phyloP scores from a whole-genome alignment of 345 rosid species.

The Gossypium thurberi region DNA sequence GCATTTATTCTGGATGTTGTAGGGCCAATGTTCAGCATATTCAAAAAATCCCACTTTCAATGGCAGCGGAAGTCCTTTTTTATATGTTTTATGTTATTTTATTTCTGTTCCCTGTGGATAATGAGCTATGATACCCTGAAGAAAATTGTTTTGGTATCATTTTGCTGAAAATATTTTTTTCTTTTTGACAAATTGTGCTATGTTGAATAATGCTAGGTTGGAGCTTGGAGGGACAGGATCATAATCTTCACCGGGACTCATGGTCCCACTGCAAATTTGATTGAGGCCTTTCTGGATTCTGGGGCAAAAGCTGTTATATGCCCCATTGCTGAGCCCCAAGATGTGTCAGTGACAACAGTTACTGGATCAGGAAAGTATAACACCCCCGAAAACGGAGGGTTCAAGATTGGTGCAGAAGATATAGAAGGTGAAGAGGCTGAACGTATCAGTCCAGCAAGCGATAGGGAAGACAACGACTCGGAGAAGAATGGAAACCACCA shows the following conservation, averaged over 20 bases:
- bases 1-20: neutral
- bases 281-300: slow-evolving; percentile 59
- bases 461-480: slow-evolving; percentile 85
- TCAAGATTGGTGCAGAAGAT: slow-evolving; percentile 61
- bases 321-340: slow-evolving; percentile 65
- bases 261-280: slow-evolving; percentile 59
- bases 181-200: slow-evolving; percentile 3
- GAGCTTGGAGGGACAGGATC: slow-evolving; percentile 98
- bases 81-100: neutral
- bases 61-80: too few relatives aligned
- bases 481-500: slow-evolving; percentile 36
- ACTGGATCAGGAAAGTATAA: slow-evolving; percentile 42
- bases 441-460: slow-evolving; percentile 63
- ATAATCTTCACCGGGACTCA: slow-evolving; percentile 76
- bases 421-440: slow-evolving; percentile 15
- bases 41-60: too few relatives aligned
- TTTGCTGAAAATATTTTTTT: too few relatives aligned
- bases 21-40: too few relatives aligned
- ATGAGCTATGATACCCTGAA: neutral
- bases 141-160: neutral
- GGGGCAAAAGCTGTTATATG: slow-evolving; percentile 88
- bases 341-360: slow-evolving; percentile 28
- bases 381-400: slow-evolving; percentile 51
- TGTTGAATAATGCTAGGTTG: slow-evolving; percentile 43
- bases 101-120: neutral